Conservation (phyloP, 2,329 filamentous ascomycete species). For the Fusarium piperis region DNA sequence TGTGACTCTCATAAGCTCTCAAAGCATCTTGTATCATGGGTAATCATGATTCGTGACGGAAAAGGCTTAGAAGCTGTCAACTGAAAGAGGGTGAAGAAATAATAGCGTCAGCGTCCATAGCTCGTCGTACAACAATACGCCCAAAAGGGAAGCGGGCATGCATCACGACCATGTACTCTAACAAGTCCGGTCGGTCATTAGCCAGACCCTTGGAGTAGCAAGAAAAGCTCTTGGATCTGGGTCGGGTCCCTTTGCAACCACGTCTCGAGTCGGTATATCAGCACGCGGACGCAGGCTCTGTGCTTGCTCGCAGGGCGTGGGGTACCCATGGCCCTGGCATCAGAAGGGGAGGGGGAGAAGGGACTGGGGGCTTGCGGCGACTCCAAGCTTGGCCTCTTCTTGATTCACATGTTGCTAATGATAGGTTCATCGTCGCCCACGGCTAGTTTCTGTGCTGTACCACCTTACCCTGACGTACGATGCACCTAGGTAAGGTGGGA, state of each 20-base stretch:
- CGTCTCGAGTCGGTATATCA: slow-evolving; percentile 36
- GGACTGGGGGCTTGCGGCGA: slow-evolving; percentile 11
- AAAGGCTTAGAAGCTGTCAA: not conserved
- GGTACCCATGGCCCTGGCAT: slow-evolving; percentile 23
- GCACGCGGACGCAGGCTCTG: slow-evolving; percentile 30
- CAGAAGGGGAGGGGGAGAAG: not conserved
- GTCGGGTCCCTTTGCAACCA: slow-evolving; percentile 6
- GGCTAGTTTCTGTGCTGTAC: slow-evolving; percentile 23
- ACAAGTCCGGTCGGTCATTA: slow-evolving; percentile 2
- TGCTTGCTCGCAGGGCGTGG: slow-evolving; percentile 28
- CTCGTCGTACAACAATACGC: slow-evolving; percentile 2
- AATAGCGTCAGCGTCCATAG: not conserved
- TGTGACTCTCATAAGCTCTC: not conserved
- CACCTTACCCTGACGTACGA: slow-evolving; percentile 32
- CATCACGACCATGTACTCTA: slow-evolving; percentile 6
- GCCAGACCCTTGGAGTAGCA: not conserved
- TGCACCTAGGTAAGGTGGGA: slow-evolving; percentile 21
- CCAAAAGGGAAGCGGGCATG: slow-evolving; percentile 17
- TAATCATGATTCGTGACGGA: not conserved
- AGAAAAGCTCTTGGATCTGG: not conserved
- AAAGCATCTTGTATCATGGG: not conserved
- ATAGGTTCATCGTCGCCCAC: slow-evolving; percentile 43
- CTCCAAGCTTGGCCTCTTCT: slow-evolving; percentile 34
- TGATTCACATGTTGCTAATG: slow-evolving; percentile 43
- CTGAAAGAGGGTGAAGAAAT: not conserved